A percentile compares a stretch with the other conserved stretches of the same genome.
Conservation (phyloP, 2,329 filamentous ascomycete species). For the Sarocladiaceae sp. region DNA sequence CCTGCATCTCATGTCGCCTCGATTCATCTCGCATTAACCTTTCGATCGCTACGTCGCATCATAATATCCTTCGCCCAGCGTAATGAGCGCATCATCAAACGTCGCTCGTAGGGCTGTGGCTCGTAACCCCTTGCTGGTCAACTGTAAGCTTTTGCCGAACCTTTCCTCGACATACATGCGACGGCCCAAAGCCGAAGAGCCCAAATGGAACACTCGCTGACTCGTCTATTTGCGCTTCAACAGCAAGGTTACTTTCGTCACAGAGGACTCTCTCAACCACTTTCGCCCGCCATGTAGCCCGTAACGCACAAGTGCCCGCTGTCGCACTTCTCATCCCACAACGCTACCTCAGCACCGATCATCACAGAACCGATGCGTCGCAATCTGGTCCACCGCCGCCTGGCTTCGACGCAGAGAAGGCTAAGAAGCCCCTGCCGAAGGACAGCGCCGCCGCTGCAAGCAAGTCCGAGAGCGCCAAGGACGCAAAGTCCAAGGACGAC, state of each 20-base stretch:
- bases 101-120: conserved; percentile 49
- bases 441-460: conserved; percentile 35
- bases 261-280: conserved; percentile 40
- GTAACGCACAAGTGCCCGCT: conserved; percentile 40
- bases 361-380: conserved; percentile 43
- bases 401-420: conserved; percentile 84
- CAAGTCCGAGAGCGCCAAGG: conserved; percentile 26
- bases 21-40: conserved; percentile 1
- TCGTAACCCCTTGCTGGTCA: conserved; percentile 45
- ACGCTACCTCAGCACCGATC: conserved; percentile 52
- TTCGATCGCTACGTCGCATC: not conserved
- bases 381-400: conserved; percentile 64
- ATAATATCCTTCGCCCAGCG: conserved; percentile 10
- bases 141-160: conserved; percentile 30
- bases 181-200: too few relatives aligned
- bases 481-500: conserved; percentile 22
- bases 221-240: not conserved
- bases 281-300: conserved; percentile 39
- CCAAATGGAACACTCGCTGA: too few relatives aligned
- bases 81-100: conserved; percentile 51
- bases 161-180: too few relatives aligned
- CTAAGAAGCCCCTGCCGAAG: conserved; percentile 73
- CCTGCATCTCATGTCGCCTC: conserved; percentile 5
- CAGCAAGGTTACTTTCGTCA: conserved; percentile 40
- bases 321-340: conserved; percentile 52